phyloP scores from a whole-genome alignment of 306 rosid genomes.

The Inga laurina region DNA sequence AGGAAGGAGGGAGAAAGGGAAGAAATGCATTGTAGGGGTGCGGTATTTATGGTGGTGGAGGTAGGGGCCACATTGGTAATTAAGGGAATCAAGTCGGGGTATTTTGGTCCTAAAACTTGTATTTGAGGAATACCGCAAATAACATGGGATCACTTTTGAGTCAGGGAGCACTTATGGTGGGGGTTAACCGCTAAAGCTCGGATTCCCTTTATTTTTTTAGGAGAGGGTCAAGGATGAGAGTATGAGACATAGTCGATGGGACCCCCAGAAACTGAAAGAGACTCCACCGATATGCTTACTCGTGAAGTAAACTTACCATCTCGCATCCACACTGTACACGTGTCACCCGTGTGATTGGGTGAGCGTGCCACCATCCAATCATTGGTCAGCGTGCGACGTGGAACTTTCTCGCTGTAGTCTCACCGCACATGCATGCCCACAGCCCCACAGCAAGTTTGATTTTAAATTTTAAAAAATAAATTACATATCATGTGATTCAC shows the following conservation, averaged over 20 bases:
- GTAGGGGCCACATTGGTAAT: constrained; percentile 10
- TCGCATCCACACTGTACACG: constrained; percentile 38
- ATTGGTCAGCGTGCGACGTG: constrained; percentile 28
- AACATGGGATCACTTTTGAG: constrained; percentile 66
- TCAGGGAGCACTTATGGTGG: constrained; percentile 62
- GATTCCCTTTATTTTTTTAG: constrained; percentile 23
- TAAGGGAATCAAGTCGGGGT: constrained; percentile 4
- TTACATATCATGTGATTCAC: neutral
- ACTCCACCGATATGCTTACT: constrained; percentile 48
- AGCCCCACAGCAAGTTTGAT: neutral
- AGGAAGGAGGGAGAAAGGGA: constrained; percentile 82
- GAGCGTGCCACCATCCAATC: constrained; percentile 37
- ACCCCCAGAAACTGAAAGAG: constrained; percentile 33
- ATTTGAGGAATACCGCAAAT: constrained; percentile 4
- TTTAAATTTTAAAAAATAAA: too few species aligned
- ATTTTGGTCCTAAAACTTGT: constrained; percentile 15
- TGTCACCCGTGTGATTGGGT: neutral
- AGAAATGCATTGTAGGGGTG: constrained; percentile 54
- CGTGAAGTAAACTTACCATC: constrained; percentile 48
- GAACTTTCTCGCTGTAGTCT: neutral
- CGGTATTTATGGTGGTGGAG: constrained; percentile 43
- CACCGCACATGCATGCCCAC: neutral
- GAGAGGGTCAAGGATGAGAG: constrained; percentile 20
- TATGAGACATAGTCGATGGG: constrained; percentile 45
- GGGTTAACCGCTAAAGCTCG: constrained; percentile 33